Base-by-base conservation (phyloP, 768 basidiomycete genomes). In the Tricholoma flavovirens region DNA sequence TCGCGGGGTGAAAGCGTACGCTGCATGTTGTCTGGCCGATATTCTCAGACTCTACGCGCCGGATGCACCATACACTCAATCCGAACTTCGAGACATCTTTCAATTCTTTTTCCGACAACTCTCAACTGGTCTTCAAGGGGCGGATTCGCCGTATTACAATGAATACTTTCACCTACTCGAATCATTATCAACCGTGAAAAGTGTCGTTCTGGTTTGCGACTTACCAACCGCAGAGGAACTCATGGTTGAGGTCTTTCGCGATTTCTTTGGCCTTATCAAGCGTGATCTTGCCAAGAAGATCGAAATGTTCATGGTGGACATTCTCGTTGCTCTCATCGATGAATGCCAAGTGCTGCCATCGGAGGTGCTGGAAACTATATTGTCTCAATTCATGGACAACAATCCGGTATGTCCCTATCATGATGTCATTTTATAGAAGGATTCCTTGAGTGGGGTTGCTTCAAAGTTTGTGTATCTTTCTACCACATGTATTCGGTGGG, bases 151-250 rank as follows among this genome's bases (percentile, higher is more conserved):
- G 0, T 96, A 94, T 66, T 96, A 93, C 68, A 83, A 86, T 55
- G 88, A 98, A 70, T 98, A 97, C 71, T 96, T 87, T 64, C 93
- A 94, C 66, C 81, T 98, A n/a, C 81, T 98, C 26, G 93, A 98
- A 64, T 92, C 87, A 22, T 77, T 99, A 22, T 90, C 93, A 1
- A 90, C 89, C 32, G 94, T 98, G 66, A 98, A 98, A 80, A 92
- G 88, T 62, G 87, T 97, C 29, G 92, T 94, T 11, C 82, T 98
- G 62, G 86, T 97, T 14, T 93, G 92, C 71, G 96, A 98, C 71
- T 81, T 98, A 12, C 90, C 88, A 3, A 83, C 83, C 33, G 84
- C 86, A 10, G 96, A 98, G 57, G 88, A 93, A 50, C 81, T 97
- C 58, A 84, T 94, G 75, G 69, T 74, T 51, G 86, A 90, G 40